A percentile compares a stretch with the other conserved stretches of the same genome.
phyloP scores from a whole-genome alignment of 306 rosid species.

The Delonix regia region DNA sequence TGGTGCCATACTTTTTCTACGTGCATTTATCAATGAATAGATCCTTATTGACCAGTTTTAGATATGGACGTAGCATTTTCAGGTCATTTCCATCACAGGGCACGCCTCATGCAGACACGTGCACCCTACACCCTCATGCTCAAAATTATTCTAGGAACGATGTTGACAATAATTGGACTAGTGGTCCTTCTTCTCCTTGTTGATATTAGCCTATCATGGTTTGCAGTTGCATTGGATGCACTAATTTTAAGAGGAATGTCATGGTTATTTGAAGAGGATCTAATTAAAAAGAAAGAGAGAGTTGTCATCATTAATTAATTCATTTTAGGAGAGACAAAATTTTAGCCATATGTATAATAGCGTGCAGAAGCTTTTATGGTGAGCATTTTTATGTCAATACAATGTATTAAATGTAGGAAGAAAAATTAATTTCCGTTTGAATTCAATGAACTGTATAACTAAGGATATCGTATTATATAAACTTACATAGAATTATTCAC shows the following conservation, averaged over 20 bases:
- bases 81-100: neutral
- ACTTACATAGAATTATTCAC: too few relatives aligned
- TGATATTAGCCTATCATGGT: neutral
- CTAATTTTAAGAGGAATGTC: neutral
- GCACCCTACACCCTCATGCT: neutral
- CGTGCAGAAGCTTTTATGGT: too few relatives aligned
- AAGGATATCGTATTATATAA: too few relatives aligned
- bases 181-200: neutral
- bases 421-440: too few relatives aligned
- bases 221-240: neutral
- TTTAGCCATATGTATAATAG: too few relatives aligned
- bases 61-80: neutral
- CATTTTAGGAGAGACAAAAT: too few relatives aligned
- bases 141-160: neutral
- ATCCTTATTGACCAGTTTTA: neutral
- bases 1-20: neutral
- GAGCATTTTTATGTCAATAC: too few relatives aligned
- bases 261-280: too few relatives aligned
- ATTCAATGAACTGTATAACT: too few relatives aligned
- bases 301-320: too few relatives aligned
- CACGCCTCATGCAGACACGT: conserved; percentile 23
- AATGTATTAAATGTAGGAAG: too few relatives aligned
- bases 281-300: too few relatives aligned
- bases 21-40: neutral
- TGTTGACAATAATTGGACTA: neutral